Percentiles rank a stretch among this genome's conserved stretches.
Evolutionary conservation across 345 rosid genomes (phyloP).

Genomic region (Bruguiera sexangula): DNA sequence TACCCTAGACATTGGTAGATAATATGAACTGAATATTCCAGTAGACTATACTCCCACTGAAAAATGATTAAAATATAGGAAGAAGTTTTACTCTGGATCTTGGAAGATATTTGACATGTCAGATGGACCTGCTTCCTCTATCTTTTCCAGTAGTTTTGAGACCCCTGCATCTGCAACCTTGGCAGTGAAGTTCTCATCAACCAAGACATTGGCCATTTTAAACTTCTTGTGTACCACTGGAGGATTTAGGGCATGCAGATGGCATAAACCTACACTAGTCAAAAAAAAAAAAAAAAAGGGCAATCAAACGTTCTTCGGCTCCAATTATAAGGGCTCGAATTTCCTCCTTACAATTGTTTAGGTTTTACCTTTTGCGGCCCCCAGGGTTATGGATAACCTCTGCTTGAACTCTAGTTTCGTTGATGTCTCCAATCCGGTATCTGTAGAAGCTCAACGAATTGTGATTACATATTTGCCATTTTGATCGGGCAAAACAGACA

Average conservation of each 20-base stretch:
- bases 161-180: constrained; percentile 61
- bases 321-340: neutral
- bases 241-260: constrained; percentile 55
- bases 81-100: constrained; percentile 58
- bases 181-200: constrained; percentile 59
- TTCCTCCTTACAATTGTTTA: constrained; percentile 5
- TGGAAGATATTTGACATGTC: constrained; percentile 34
- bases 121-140: constrained; percentile 54
- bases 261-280: constrained; percentile 49
- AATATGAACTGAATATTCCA: neutral
- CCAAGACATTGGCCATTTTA: constrained; percentile 64
- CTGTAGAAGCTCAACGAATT: constrained; percentile 30
- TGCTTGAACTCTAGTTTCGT: constrained; percentile 59
- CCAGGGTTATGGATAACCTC: constrained; percentile 57
- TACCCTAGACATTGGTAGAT: constrained; percentile 30
- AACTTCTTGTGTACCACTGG: constrained; percentile 64
- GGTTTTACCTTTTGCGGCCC: constrained; percentile 67
- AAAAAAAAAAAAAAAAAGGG: constrained; percentile 19
- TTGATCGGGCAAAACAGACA: constrained; percentile 1
- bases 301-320: neutral
- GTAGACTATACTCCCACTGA: constrained; percentile 9
- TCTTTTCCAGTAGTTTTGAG: constrained; percentile 37
- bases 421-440: constrained; percentile 31
- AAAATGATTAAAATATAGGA: constrained; percentile 9
- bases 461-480: neutral